Evolutionary conservation across 441 rosid genomes (phyloP).

Genomic region (Geranium incanum): DNA sequence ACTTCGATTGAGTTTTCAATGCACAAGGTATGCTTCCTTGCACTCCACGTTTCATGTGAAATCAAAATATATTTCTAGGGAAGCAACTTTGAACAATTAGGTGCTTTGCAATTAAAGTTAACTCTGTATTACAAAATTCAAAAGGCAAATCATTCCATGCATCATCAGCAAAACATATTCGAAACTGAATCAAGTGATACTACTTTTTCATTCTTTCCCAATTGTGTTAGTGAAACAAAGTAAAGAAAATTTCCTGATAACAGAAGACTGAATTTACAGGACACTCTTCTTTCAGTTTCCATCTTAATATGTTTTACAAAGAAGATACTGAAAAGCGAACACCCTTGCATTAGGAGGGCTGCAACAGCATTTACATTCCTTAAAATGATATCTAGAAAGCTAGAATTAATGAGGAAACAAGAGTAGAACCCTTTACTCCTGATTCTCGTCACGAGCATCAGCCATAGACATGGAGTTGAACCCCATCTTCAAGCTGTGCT

Average conservation of each 20-base stretch:
- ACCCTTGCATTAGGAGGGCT: too few relatives aligned
- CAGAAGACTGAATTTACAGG: too few relatives aligned
- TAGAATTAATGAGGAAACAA: not conserved
- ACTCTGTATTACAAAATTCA: not conserved
- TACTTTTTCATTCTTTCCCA: not conserved
- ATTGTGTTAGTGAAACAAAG: not conserved
- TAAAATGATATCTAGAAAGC: slow-evolving; percentile 6
- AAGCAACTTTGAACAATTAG: too few relatives aligned
- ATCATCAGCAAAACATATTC: not conserved
- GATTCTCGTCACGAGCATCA: slow-evolving; percentile 21
- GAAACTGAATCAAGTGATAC: not conserved
- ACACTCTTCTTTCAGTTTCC: too few relatives aligned
- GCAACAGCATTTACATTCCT: too few relatives aligned
- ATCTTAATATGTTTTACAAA: too few relatives aligned
- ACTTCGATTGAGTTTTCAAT: slow-evolving; percentile 3
- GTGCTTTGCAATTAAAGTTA: too few relatives aligned
- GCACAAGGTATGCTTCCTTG: not conserved
- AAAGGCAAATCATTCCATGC: too few relatives aligned
- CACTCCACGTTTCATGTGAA: not conserved
- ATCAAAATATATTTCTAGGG: too few relatives aligned
- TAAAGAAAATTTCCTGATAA: not conserved
- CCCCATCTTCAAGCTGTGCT: slow-evolving; percentile 27
- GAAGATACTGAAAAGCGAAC: too few relatives aligned
- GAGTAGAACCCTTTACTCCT: slow-evolving; percentile 6
- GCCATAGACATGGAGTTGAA: slow-evolving; percentile 35